These are phyloP conservation scores for Schwanniomyces pseudopolymorphus DNA, from an alignment of 805 yeast genomes.

Conservation along the genomic window DNA sequence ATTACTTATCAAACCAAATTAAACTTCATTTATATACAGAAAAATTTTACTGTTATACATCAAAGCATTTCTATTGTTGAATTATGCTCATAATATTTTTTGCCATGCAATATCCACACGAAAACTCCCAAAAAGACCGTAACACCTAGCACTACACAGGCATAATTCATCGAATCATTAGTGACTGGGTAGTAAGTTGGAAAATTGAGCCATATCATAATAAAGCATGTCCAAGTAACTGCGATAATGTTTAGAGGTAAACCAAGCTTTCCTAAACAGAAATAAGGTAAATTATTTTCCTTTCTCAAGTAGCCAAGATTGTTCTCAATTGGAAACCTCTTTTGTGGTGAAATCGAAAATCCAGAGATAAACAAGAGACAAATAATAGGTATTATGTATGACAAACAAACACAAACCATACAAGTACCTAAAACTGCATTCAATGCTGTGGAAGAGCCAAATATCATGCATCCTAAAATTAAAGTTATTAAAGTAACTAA, in stretches of 20 bases:
- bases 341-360: conserved; percentile 8
- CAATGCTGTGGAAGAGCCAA: conserved; percentile 29
- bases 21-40: conserved; percentile 11
- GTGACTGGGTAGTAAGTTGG: conserved; percentile 14
- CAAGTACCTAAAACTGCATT: conserved; percentile 29
- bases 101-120: conserved; percentile 16
- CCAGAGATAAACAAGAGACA: conserved; percentile 11
- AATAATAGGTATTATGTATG: conserved; percentile 28
- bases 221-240: conserved; percentile 17
- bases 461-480: conserved; percentile 25
- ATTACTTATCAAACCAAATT: not conserved
- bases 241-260: conserved; percentile 15
- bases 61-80: not conserved
- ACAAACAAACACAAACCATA: conserved; percentile 29
- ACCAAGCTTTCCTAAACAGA: conserved; percentile 17
- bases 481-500: conserved; percentile 21
- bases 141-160: conserved; percentile 18
- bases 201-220: conserved; percentile 18
- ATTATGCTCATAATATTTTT: conserved; percentile 13
- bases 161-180: conserved; percentile 18
- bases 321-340: conserved; percentile 6
- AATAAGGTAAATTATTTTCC: conserved; percentile 10
- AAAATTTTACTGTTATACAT: not conserved
- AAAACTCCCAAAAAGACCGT: conserved; percentile 16
- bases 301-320: not conserved